Evolutionary conservation across 106 monocot species (phyloP).

Genomic region (Triglochin maritima): DNA sequence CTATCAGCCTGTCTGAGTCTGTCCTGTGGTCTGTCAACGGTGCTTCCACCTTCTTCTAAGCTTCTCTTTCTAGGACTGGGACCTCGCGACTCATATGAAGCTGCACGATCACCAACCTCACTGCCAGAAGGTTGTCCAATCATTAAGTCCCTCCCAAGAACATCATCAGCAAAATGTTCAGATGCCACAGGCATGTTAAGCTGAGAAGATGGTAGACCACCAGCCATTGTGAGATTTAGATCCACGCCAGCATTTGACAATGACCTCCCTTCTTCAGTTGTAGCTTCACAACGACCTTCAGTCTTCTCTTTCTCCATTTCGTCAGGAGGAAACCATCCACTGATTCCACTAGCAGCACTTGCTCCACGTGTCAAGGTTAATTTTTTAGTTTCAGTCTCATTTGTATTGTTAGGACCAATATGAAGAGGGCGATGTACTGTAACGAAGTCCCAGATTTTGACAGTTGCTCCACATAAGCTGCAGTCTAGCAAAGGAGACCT

Average conservation of each 20-base stretch:
- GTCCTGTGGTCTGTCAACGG: constrained; percentile 82
- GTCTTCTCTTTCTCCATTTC: constrained; percentile 44
- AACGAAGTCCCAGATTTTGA: constrained; percentile 72
- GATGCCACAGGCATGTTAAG: constrained; percentile 28
- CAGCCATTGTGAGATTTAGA: constrained; percentile 76
- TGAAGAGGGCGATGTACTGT: constrained; percentile 44
- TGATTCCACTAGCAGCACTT: constrained; percentile 92
- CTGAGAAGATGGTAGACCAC: constrained; percentile 55
- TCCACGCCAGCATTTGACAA: constrained; percentile 68
- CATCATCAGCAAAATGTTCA: constrained; percentile 42
- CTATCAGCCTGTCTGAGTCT: constrained; percentile 66
- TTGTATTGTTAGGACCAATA: constrained; percentile 39
- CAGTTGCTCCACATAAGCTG: constrained; percentile 82
- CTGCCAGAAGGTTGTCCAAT: constrained; percentile 96
- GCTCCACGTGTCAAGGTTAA: constrained; percentile 46
- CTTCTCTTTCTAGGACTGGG: constrained; percentile 81
- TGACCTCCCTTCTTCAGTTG: constrained; percentile 52
- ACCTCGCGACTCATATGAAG: constrained; percentile 92
- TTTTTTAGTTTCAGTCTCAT: constrained; percentile 51
- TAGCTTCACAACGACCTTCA: constrained; percentile 55
- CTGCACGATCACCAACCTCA: constrained; percentile 96
- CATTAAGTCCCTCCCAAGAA: constrained; percentile 80
- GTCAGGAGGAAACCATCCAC: constrained; percentile 52
- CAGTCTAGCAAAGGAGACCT: constrained; percentile 87
- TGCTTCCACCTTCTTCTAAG: constrained; percentile 96